Evolutionary conservation across 257 asterid genomes (phyloP), one percentile per base, ranked within the genome.

Genomic region (Solanum piurae): DNA sequence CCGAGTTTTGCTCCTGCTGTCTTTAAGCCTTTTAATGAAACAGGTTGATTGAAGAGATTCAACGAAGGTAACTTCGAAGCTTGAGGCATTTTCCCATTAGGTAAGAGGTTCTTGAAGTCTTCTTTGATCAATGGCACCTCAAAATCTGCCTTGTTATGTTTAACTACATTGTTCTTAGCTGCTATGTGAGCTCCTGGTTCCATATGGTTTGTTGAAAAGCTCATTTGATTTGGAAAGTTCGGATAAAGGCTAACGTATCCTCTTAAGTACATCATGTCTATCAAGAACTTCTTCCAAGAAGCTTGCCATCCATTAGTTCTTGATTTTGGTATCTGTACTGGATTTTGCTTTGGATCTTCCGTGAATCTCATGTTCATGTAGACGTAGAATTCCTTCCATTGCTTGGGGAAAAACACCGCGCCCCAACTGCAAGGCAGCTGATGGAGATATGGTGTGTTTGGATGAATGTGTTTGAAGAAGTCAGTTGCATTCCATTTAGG

Each of bases 251-350:
- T 92, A 5, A 97, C 99, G 9, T 97, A 97, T 0, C 99, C 99
- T 72, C 99, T 89, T 0, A 97, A 86, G 69, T 96, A 97, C 99
- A 97, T 97, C 99, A 97, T 96, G 60, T 97, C 98, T 0, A 97
- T 96, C 74, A 97, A 84, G 76, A 97, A 96, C 91, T 97, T 97
- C 94, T 96, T 97, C 99, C 99, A 96, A 0, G 99, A 97, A 5
- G 99, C 99, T 71, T 97, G 99, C 99, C 99, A 97, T 0, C 99
- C 99, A 18, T 95, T 97, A 5, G 99, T 97, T 88, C 99, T 93
- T 42, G 99, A 97, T 33, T 95, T 95, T 0, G 99, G 98, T 40
- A 97, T 97, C 46, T 97, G 99, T 72, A 97, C 99, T 0, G 99
- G 99, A 52, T 96, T 97, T 38, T 94, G 88, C 90, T 97, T 96